Conservation (phyloP, 225 moss, liverwort and hornwort genomes). For the Rhytidiadelphus loreus region DNA sequence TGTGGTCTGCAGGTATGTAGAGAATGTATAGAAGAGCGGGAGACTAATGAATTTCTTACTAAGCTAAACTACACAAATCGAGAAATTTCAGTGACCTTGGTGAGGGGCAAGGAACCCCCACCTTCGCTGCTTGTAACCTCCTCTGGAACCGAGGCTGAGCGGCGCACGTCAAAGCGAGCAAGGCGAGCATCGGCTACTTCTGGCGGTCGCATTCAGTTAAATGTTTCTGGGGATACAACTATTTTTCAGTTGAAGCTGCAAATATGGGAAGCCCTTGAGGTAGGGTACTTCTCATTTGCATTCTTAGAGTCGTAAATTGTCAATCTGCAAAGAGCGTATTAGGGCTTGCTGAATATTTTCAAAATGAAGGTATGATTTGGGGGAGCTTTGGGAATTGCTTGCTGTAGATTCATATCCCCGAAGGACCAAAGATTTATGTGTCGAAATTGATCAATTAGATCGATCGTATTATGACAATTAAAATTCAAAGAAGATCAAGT, state of each 20-base stretch:
- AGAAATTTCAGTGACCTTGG: slow-evolving; percentile 89
- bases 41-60: slow-evolving; percentile 70
- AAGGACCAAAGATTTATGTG: neutral
- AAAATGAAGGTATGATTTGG: neutral
- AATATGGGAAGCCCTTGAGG: slow-evolving; percentile 96
- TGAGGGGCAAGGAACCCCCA: slow-evolving; percentile 91
- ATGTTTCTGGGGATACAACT: slow-evolving; percentile 89
- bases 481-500: neutral
- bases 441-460: neutral
- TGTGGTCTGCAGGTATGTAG: slow-evolving; percentile 64
- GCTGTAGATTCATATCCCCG: neutral
- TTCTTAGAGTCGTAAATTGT: neutral
- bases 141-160: slow-evolving; percentile 72
- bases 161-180: slow-evolving; percentile 90
- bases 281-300: slow-evolving; percentile 1
- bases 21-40: slow-evolving; percentile 90
- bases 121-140: slow-evolving; percentile 81
- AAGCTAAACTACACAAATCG: slow-evolving; percentile 72
- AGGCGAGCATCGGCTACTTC: slow-evolving; percentile 81
- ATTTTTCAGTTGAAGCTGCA: slow-evolving; percentile 94
- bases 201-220: slow-evolving; percentile 72
- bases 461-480: neutral
- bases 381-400: neutral
- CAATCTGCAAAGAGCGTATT: neutral
- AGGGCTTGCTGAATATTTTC: neutral